Evolutionary conservation across 176 grass and related monocot species (phyloP).

Genomic region (Leersia perrieri): DNA sequence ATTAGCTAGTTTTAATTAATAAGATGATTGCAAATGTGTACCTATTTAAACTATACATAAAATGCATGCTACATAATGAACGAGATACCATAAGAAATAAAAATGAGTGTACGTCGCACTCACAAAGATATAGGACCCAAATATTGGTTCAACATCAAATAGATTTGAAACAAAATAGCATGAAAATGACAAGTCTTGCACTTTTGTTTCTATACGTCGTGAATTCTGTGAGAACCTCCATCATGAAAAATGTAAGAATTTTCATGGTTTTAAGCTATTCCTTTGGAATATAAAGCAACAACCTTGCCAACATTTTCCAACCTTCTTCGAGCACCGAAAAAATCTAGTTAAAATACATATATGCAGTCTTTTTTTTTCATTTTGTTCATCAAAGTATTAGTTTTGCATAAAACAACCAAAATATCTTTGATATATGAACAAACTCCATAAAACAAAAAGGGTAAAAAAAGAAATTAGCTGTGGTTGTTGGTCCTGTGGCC

Average conservation of each 20-base stretch:
- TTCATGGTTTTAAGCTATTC: not conserved
- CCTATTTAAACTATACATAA: not conserved
- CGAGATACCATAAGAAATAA: no score
- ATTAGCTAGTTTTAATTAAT: not conserved
- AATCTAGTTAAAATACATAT: not conserved
- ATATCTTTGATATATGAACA: not conserved
- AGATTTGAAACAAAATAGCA: not conserved
- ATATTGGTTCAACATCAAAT: not conserved
- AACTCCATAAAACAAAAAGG: not conserved
- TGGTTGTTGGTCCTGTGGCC: not conserved
- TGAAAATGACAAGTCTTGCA: not conserved
- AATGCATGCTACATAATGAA: not conserved
- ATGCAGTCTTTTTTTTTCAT: not conserved
- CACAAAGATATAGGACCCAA: not conserved
- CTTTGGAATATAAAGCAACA: rapidly evolving
- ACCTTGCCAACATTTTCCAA: not conserved
- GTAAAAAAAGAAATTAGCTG: not conserved
- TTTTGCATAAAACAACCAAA: not conserved
- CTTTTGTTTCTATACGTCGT: not conserved
- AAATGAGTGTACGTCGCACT: not conserved
- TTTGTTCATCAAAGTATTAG: not conserved
- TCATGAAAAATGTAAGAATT: not conserved
- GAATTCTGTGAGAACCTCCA: not conserved
- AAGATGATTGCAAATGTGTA: not conserved
- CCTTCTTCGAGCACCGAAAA: not conserved